Evolutionary conservation across 257 asterid species (phyloP), one percentile per base, ranked within the genome.

Genomic region (Lavandula angustifolia): DNA sequence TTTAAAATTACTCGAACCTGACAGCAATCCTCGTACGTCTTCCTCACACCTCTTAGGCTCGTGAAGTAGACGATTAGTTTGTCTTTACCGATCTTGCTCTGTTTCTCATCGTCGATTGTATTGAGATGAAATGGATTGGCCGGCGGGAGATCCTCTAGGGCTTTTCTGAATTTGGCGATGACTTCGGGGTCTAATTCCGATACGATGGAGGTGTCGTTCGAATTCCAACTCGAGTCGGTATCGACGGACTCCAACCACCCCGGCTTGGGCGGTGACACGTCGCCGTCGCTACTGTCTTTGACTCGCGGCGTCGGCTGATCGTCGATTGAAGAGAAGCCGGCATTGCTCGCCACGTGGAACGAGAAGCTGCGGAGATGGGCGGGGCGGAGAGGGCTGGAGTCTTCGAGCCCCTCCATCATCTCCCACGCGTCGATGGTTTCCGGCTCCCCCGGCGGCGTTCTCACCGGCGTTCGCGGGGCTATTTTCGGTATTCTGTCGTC

Each of bases 1-100:
- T 90, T 88, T 3, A 94, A 33, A 1, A 87, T 83, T 6, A 80
- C 85, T 32, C 92, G 68, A 31, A 94, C 99, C n/a, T 84, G 73
- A 29, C 97, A 88, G 55, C 96, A 87, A 80, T 90, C 97, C 82
- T 94, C 99, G 67, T 83, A 86, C 1, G 99, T 94, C 77, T 87
- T 94, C 77, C 99, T 75, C 52, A 94, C 95, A 5, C 96, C 97
- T 63, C 99, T 78, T 4, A 94, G 71, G 73, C 95, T 94, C 0
- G 99, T 94, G 55, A 87, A 94, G 42, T 94, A 94, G 53, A 94
- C 82, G 1, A 90, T 60, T 9, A 87, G 2, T 64, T 78, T 92
- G 7, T 81, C 87, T 33, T 69, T 73, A 4, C 75, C 76, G 17
- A 2, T 55, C 63, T 50, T 13, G n/a, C 76, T 4, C 27, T 4